phyloP scores from a whole-genome alignment of 2,329 filamentous ascomycete species.

The Calycina herbarum region DNA sequence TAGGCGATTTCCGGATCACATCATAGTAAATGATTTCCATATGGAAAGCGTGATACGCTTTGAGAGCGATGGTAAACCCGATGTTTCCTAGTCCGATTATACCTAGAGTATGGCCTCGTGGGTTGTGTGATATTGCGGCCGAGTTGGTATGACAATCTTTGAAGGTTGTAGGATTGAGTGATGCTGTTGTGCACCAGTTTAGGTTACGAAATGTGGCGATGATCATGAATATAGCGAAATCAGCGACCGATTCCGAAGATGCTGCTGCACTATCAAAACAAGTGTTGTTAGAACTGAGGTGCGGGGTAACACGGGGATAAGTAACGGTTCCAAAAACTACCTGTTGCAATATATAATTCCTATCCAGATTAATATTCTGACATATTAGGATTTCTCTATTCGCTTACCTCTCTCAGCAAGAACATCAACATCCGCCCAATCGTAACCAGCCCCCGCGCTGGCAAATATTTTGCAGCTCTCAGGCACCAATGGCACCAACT shows the following conservation, averaged over 20 bases:
- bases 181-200: constrained; percentile 49
- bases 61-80: constrained; percentile 60
- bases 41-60: constrained; percentile 57
- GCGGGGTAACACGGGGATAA: neutral
- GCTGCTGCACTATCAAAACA: constrained; percentile 53
- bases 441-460: constrained; percentile 61
- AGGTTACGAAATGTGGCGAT: constrained; percentile 69
- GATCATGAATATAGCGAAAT: constrained; percentile 68
- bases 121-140: constrained; percentile 62
- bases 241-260: constrained; percentile 71
- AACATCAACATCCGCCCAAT: constrained; percentile 61
- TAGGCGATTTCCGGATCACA: constrained; percentile 45
- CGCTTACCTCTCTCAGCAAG: constrained; percentile 55
- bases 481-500: constrained; percentile 57
- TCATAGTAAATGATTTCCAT: constrained; percentile 69
- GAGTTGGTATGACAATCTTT: constrained; percentile 59
- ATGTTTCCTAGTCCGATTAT: constrained; percentile 71
- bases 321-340: constrained; percentile 15
- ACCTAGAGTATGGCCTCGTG: constrained; percentile 54
- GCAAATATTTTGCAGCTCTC: constrained; percentile 56
- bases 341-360: constrained; percentile 71
- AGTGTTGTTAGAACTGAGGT: constrained; percentile 8
- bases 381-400: neutral
- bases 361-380: constrained; percentile 15
- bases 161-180: constrained; percentile 43